A percentile compares a stretch with the other conserved stretches of the same genome.
Evolutionary conservation across 2,329 filamentous ascomycete genomes (phyloP).

Genomic region (Elsinoe perseae): DNA sequence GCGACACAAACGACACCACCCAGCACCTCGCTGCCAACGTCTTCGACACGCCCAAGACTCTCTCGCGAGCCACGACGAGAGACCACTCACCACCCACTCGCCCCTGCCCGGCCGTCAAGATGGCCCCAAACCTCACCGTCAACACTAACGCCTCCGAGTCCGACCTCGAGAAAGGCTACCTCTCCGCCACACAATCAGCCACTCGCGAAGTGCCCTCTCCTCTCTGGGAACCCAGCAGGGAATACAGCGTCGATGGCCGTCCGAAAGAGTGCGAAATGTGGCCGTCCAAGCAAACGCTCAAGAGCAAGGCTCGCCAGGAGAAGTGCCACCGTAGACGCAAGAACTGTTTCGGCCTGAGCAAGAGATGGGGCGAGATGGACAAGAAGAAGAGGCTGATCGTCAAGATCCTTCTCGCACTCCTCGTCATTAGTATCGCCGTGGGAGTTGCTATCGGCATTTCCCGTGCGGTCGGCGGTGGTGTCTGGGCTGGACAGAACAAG

Average conservation of each 20-base stretch:
- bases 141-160: slow-evolving; percentile 21
- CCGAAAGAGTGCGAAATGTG: slow-evolving; percentile 46
- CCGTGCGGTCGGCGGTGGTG: slow-evolving; percentile 41
- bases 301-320: slow-evolving; percentile 29
- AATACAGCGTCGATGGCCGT: slow-evolving; percentile 23
- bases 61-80: slow-evolving; percentile 29
- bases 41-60: slow-evolving; percentile 28
- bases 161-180: slow-evolving; percentile 36
- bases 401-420: slow-evolving; percentile 39
- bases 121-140: slow-evolving; percentile 12
- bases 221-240: slow-evolving; percentile 19
- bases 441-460: slow-evolving; percentile 44
- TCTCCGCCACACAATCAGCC: slow-evolving; percentile 23
- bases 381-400: slow-evolving; percentile 38
- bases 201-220: slow-evolving; percentile 31
- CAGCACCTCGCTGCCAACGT: slow-evolving; percentile 23
- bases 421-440: slow-evolving; percentile 40
- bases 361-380: slow-evolving; percentile 33
- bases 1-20: slow-evolving; percentile 22
- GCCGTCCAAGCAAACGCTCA: slow-evolving; percentile 42
- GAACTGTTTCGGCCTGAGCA: slow-evolving; percentile 29
- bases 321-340: slow-evolving; percentile 26
- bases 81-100: slow-evolving; percentile 33
- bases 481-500: slow-evolving; percentile 36
- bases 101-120: slow-evolving; percentile 41